A percentile compares a stretch with the other conserved stretches of the same genome.
Evolutionary conservation across 805 yeast species (phyloP).

Genomic region (Tetrapisispora iriomotensis): DNA sequence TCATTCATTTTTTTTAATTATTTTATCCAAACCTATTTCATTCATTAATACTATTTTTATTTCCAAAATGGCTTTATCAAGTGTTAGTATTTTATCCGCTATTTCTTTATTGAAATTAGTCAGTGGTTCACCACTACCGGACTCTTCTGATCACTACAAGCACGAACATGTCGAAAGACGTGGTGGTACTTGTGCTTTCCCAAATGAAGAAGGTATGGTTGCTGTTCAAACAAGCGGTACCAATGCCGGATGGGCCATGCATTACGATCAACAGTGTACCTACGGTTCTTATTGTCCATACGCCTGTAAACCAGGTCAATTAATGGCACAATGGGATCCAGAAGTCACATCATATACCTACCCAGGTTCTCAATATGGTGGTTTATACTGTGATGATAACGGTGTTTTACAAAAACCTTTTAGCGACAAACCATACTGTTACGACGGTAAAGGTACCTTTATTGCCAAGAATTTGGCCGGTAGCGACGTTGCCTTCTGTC

Average conservation of each 20-base stretch:
- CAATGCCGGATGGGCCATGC: slow-evolving; percentile 84
- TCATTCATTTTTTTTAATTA: background rate
- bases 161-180: slow-evolving; percentile 3
- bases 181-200: slow-evolving; percentile 54
- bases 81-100: background rate
- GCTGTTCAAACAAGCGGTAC: slow-evolving; percentile 46
- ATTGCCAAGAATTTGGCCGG: slow-evolving; percentile 46
- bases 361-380: slow-evolving; percentile 77
- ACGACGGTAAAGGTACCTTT: slow-evolving; percentile 71
- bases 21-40: background rate
- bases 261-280: slow-evolving; percentile 60
- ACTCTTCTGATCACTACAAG: background rate
- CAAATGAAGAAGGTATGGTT: slow-evolving; percentile 57
- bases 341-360: slow-evolving; percentile 59
- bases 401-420: slow-evolving; percentile 61
- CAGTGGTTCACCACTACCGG: slow-evolving; percentile 2
- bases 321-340: slow-evolving; percentile 87
- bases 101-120: background rate
- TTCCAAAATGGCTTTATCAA: slow-evolving; percentile 1
- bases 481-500: slow-evolving; percentile 72
- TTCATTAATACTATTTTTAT: slow-evolving; percentile 1
- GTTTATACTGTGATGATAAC: slow-evolving; percentile 61
- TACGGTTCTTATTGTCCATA: slow-evolving; percentile 82
- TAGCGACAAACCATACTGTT: slow-evolving; percentile 51
- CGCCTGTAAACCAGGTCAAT: slow-evolving; percentile 82